Conservation (phyloP, 176 grass and related monocot species). For the Musa troglodytarum region DNA sequence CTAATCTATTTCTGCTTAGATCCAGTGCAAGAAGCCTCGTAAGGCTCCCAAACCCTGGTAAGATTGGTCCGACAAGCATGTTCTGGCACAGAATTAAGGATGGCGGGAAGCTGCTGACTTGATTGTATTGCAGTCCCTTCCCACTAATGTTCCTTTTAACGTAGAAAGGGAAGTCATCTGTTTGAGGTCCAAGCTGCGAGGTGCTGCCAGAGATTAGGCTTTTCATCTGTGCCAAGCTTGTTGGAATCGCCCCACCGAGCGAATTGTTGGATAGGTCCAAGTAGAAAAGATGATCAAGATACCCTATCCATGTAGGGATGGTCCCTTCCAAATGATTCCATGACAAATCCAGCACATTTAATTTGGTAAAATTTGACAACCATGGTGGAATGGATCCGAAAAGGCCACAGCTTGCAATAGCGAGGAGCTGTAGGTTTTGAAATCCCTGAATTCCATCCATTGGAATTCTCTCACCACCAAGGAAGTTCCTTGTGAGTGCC, state of each 20-base stretch:
- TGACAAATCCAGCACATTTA: constrained; percentile 88
- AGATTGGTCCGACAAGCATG: constrained; percentile 55
- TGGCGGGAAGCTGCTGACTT: constrained; percentile 92
- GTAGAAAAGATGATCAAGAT: constrained; percentile 77
- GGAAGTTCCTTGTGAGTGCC: constrained; percentile 75
- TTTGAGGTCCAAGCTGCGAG: constrained; percentile 47
- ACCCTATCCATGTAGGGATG: constrained; percentile 79
- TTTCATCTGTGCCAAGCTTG: constrained; percentile 59
- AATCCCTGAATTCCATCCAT: constrained; percentile 62
- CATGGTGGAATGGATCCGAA: constrained; percentile 60
- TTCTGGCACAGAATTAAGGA: constrained; percentile 76
- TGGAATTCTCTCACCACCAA: constrained; percentile 48
- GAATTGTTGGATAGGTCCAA: constrained; percentile 97
- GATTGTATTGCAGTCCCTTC: constrained; percentile 87
- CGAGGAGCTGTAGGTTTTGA: constrained; percentile 69
- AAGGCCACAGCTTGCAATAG: constrained; percentile 83
- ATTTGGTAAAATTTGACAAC: constrained; percentile 44
- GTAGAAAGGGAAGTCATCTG: constrained; percentile 77
- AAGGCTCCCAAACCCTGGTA: constrained; percentile 55
- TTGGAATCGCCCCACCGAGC: constrained; percentile 51
- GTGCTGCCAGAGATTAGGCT: constrained; percentile 46
- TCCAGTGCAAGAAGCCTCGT: constrained; percentile 70
- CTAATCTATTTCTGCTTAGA: constrained; percentile 66
- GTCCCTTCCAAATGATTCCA: constrained; percentile 72
- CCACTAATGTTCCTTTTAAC: constrained; percentile 61